Percentiles rank a stretch among this genome's conserved stretches.
These are phyloP conservation scores for Metarhizium humberi DNA, from an alignment of 2,329 filamentous ascomycete species.

Conservation along the genomic window DNA sequence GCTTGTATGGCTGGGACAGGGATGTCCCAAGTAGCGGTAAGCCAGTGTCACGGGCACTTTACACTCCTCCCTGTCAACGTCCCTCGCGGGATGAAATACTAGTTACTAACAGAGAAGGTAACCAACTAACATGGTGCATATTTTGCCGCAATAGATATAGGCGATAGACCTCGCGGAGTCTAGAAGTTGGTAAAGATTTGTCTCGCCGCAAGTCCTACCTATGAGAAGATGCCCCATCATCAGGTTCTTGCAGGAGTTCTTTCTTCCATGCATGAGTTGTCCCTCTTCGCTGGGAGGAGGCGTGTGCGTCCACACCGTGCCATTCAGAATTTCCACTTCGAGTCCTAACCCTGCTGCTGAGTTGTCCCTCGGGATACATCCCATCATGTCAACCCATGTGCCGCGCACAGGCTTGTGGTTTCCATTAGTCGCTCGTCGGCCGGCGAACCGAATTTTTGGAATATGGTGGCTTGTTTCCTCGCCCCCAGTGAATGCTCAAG, in stretches of 20 bases:
- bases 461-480: neutral
- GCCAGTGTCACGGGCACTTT: neutral
- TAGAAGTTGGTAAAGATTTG: neutral
- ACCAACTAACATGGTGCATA: neutral
- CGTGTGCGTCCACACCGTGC: neutral
- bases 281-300: neutral
- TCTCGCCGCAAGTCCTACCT: constrained; percentile 15
- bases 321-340: neutral
- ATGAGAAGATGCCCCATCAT: constrained; percentile 35
- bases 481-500: neutral
- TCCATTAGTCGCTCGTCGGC: neutral
- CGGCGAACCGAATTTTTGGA: neutral
- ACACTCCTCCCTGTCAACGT: neutral
- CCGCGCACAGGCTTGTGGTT: neutral
- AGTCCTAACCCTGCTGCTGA: constrained; percentile 2
- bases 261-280: constrained; percentile 3
- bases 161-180: neutral
- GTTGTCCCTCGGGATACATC: neutral
- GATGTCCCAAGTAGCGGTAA: constrained; percentile 3
- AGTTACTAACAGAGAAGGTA: neutral
- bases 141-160: neutral
- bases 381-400: neutral
- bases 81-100: neutral
- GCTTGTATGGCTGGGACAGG: neutral
- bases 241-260: constrained; percentile 13